A percentile compares a stretch with the other conserved stretches of the same genome.
phyloP scores from a whole-genome alignment of 768 basidiomycete genomes.

The Lanmaoa rubissima region DNA sequence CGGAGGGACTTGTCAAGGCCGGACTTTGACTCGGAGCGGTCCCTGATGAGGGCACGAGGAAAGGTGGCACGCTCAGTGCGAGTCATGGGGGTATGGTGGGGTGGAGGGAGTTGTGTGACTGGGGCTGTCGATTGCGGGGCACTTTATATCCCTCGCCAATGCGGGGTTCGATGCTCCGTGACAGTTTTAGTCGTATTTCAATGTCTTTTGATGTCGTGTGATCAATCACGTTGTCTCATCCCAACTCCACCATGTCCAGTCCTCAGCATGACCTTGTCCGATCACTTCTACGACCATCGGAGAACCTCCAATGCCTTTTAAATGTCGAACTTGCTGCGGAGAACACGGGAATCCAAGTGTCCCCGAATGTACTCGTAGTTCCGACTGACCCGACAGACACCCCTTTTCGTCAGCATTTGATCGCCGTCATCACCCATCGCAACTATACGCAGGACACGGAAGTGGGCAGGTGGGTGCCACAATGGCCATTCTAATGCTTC shows the following conservation, averaged over 20 bases:
- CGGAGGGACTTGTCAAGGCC: conserved; percentile 70
- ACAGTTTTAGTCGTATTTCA: background rate
- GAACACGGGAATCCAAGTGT: background rate
- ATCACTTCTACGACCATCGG: conserved; percentile 40
- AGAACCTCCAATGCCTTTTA: conserved; percentile 44
- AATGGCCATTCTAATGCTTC: no score
- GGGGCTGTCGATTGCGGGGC: background rate
- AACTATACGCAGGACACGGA: conserved; percentile 43
- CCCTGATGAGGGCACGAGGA: conserved; percentile 69
- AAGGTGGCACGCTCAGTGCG: conserved; percentile 73
- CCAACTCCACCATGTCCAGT: background rate
- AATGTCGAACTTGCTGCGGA: conserved; percentile 33
- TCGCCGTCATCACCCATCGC: conserved; percentile 52
- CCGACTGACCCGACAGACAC: background rate
- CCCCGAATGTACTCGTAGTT: background rate
- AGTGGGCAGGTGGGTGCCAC: conserved; percentile 49
- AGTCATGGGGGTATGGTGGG: conserved; percentile 52
- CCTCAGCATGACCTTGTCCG: conserved; percentile 12
- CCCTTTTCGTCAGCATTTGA: conserved; percentile 9
- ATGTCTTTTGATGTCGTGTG: conserved; percentile 7
- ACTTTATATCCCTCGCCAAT: conserved; percentile 23
- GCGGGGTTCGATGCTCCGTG: background rate
- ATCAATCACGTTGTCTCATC: background rate
- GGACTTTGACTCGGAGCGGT: conserved; percentile 76
- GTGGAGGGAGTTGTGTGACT: background rate